Percentiles rank a stretch among this genome's conserved stretches.
Conservation (phyloP, 2,329 filamentous ascomycete species). For the Fusarium zealandicum region DNA sequence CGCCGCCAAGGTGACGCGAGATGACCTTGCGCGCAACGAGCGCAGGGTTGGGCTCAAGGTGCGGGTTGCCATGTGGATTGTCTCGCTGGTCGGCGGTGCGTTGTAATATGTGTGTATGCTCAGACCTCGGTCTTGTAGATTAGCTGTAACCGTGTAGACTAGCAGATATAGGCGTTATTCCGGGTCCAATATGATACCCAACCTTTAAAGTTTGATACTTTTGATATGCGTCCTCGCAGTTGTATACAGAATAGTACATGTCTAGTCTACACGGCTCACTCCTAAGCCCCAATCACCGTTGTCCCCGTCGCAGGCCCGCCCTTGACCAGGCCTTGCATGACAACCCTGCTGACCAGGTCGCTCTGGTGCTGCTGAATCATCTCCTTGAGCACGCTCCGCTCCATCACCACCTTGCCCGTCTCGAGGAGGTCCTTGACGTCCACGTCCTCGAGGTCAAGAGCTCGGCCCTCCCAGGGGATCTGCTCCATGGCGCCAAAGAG, state of each 20-base stretch:
- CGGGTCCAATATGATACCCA: slow-evolving; percentile 18
- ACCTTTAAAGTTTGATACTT: background rate
- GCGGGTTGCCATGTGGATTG: slow-evolving; percentile 91
- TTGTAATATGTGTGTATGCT: slow-evolving; percentile 58
- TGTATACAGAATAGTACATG: slow-evolving; percentile 44
- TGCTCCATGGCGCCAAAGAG: slow-evolving; percentile 72
- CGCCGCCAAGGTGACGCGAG: slow-evolving; percentile 70
- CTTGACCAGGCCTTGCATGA: slow-evolving; percentile 51
- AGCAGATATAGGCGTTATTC: background rate
- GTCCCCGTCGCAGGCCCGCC: slow-evolving; percentile 49
- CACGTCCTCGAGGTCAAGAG: slow-evolving; percentile 76
- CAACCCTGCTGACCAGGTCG: slow-evolving; percentile 63
- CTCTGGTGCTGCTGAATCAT: slow-evolving; percentile 77
- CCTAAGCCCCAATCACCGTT: slow-evolving; percentile 45
- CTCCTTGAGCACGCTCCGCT: slow-evolving; percentile 78
- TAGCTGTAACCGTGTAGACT: slow-evolving; percentile 8
- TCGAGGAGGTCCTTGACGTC: slow-evolving; percentile 96
- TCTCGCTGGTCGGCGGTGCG: slow-evolving; percentile 84
- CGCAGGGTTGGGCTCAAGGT: slow-evolving; percentile 86
- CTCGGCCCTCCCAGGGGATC: slow-evolving; percentile 71
- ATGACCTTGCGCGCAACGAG: slow-evolving; percentile 83
- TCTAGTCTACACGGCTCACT: slow-evolving; percentile 36
- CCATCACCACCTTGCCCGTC: slow-evolving; percentile 83
- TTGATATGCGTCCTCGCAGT: slow-evolving; percentile 11
- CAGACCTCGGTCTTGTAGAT: slow-evolving; percentile 24